phyloP scores from a whole-genome alignment of 1,284 basidiomycete species.

The Apiotrichum akiyoshidainum region DNA sequence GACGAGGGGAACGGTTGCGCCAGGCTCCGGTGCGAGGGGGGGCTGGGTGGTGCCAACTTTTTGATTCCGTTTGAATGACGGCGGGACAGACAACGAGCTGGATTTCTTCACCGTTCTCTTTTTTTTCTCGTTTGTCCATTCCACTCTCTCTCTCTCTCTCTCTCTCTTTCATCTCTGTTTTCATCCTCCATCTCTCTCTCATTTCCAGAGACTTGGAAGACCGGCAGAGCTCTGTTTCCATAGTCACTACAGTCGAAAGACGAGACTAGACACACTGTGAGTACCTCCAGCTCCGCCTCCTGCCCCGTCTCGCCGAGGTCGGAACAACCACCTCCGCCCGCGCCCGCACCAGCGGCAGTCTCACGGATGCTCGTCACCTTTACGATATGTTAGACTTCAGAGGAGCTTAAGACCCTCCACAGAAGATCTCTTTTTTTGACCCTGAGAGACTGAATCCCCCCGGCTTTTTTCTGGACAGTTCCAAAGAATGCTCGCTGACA shows the following conservation, averaged over 20 bases:
- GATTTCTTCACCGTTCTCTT: neutral
- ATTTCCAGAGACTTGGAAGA: neutral
- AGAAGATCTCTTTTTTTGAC: constrained; percentile 32
- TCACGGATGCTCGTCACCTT: constrained; percentile 27
- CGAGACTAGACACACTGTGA: no score
- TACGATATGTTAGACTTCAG: constrained; percentile 46
- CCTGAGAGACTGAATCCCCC: constrained; percentile 24
- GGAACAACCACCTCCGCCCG: neutral
- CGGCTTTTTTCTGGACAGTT: neutral
- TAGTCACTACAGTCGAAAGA: no score
- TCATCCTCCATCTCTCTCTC: neutral
- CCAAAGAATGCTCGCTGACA: neutral
- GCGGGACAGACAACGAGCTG: no score
- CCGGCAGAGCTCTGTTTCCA: neutral
- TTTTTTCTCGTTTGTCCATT: neutral
- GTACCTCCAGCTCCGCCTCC: no score
- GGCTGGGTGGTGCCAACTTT: no score
- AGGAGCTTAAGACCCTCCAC: constrained; percentile 30
- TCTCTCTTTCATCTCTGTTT: neutral
- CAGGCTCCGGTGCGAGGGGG: no score
- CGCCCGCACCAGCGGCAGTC: neutral
- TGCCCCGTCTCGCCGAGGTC: no score
- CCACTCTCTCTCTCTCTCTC: neutral
- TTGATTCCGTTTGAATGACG: no score
- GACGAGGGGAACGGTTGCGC: no score